Evolutionary conservation across 2,329 filamentous ascomycete genomes (phyloP), one percentile per base, ranked within the genome.

Genomic region (Colletotrichum salicis): DNA sequence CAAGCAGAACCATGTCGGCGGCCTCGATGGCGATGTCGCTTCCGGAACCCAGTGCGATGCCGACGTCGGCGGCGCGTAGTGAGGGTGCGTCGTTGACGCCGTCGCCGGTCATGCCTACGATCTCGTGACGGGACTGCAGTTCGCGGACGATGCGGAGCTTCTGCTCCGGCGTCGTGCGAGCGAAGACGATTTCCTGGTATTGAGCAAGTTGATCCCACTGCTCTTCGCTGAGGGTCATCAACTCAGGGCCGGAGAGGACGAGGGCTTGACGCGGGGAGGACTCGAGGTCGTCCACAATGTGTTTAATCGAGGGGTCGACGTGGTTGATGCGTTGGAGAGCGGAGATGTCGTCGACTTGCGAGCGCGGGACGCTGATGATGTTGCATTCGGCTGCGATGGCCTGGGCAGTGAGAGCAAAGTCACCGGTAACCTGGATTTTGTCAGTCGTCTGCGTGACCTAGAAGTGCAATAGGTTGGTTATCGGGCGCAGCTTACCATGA

Each of bases 61-160:
- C 93, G 1, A 97, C 90, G 76, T 97, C 94, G 19, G 94, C 93
- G 1, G 91, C 91, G 2, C 92, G 90, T 4, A 97, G 88, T 2
- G 94, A 94, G 0, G 94, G 94, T 0, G 94, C 92, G 77, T 97
- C 94, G 76, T 97, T 97, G 75, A 96, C 94, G 22, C 94, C 94
- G 76, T 97, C 94, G 48, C 94, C 94, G 2, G 95, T 93, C 89
- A 97, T 96, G 51, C 91, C 94, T 0, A 97, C 90, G 1, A 93
- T 91, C 80, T 75, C 92, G 77, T 88, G 85, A 10, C 88, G 84
- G 1, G 85, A 81, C 77, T 94, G 92, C 72, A 94, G 91, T 78
- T 93, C 92, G 35, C 89, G 88, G n/a, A 95, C 92, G 72, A 95
- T 95, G 41, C 92, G 90, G 7, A 95, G 87, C 78, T 95, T 95